Evolutionary conservation across 2,329 filamentous ascomycete species (phyloP), one percentile per base, ranked within the genome.

Genomic region (Incumbomyces lentus): DNA sequence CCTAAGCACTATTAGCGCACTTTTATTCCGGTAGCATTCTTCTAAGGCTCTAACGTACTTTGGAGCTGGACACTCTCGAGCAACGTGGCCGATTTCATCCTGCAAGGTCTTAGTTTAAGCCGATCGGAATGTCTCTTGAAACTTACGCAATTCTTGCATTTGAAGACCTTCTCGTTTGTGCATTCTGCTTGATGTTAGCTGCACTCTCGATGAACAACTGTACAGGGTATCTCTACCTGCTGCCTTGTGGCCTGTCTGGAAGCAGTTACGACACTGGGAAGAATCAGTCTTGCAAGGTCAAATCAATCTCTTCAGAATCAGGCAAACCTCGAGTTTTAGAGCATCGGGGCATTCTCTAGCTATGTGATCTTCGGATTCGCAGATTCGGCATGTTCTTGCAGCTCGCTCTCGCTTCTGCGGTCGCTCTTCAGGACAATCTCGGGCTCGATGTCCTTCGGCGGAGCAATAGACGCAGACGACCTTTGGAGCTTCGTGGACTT

Each of bases 381-480:
- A 58, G 43, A 54, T 49, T 41, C 50, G 52, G 52, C 55, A 58
- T 18, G 55, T 48, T 40, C 54, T 49, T 11, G 49, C 46, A 31
- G 31, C 38, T 31, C 38, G 43, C 19, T 47, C 40, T 50, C 49
- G 43, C 50, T 42, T 17, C 41, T 35, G 30, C 4, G 30, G 30
- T 26, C 50, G 52, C 19, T 55, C 49, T 68, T 69, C 16, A 57
- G 38, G 17, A 29, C 38, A 74, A 49, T 73, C 70, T 43, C 71
- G 71, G 53, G 65, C 66, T 51, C 70, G 68, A 54, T 75, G 72
- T 14, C 72, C 71, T 13, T 60, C 42, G 18, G 64, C 62, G 16
- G 58, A 50, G 31, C 55, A 78, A 51, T 74, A 72, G 46, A 65
- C 62, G 56, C 74, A 78, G 39, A 67, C 68, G 49, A 76, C 67